These are phyloP conservation scores for Apiospora rasikravindrae DNA, from an alignment of 2,329 filamentous ascomycete species.

Conservation along the genomic window DNA sequence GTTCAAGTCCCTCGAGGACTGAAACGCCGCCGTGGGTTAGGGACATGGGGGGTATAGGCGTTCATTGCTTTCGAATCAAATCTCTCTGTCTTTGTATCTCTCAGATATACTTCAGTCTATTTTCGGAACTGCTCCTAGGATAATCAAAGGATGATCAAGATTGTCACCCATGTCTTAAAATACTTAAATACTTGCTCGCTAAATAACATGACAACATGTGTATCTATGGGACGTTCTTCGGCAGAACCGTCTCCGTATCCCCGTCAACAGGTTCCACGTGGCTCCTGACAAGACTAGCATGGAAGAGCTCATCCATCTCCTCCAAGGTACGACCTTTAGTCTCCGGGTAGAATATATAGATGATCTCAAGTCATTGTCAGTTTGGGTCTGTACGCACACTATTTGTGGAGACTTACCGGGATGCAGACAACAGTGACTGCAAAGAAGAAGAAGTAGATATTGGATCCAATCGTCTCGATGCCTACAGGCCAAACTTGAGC, in stretches of 20 bases:
- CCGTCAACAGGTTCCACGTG: not conserved
- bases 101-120: too few relatives aligned
- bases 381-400: fast-evolving
- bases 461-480: conserved; percentile 53
- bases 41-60: not conserved
- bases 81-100: too few relatives aligned
- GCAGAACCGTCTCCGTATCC: not conserved
- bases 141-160: too few relatives aligned
- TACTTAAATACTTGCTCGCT: too few relatives aligned
- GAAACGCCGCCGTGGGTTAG: not conserved
- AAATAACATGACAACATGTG: too few relatives aligned
- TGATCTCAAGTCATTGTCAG: conserved; percentile 36
- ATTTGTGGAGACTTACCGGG: conserved; percentile 38
- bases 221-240: not conserved
- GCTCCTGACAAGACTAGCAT: not conserved
- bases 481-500: conserved; percentile 62
- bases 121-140: too few relatives aligned
- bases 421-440: conserved; percentile 54
- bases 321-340: conserved; percentile 49
- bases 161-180: too few relatives aligned
- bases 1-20: not conserved
- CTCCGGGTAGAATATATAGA: conserved; percentile 51
- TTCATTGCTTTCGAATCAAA: too few relatives aligned
- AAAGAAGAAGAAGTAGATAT: conserved; percentile 65
- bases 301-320: conserved; percentile 51